A percentile compares a stretch with the other conserved stretches of the same genome.
Conservation (phyloP, 805 yeast species). For the Saccharomycopsis sp. region DNA sequence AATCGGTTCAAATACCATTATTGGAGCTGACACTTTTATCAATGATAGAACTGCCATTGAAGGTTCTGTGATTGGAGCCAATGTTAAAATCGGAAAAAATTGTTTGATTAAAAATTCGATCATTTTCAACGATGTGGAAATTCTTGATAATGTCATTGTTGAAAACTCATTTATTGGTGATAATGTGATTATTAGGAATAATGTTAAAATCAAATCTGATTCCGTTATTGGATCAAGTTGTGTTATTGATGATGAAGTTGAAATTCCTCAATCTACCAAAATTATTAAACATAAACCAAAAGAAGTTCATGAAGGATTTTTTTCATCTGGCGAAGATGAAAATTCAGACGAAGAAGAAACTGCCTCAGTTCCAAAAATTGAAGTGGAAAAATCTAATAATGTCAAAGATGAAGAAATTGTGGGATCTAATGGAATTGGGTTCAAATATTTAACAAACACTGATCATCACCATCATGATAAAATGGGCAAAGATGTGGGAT, state of each 20-base stretch:
- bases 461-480: background rate
- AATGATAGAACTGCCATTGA: slow-evolving; percentile 63
- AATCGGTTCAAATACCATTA: slow-evolving; percentile 68
- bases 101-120: slow-evolving; percentile 65
- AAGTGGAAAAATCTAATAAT: slow-evolving; percentile 5
- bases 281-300: slow-evolving; percentile 29
- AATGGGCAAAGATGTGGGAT: too few species aligned
- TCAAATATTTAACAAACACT: slow-evolving; percentile 20
- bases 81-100: slow-evolving; percentile 74
- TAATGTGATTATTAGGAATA: slow-evolving; percentile 41
- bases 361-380: slow-evolving; percentile 7
- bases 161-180: slow-evolving; percentile 64
- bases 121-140: slow-evolving; percentile 74
- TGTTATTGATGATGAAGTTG: slow-evolving; percentile 43
- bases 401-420: slow-evolving; percentile 20
- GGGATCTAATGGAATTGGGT: slow-evolving; percentile 28
- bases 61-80: slow-evolving; percentile 75
- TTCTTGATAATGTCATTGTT: slow-evolving; percentile 54
- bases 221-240: slow-evolving; percentile 74
- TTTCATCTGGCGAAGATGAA: slow-evolving; percentile 9
- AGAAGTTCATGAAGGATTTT: slow-evolving; percentile 1
- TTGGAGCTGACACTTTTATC: slow-evolving; percentile 67
- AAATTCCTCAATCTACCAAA: slow-evolving; percentile 40
- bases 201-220: slow-evolving; percentile 51
- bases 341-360: slow-evolving; percentile 4